Evolutionary conservation across 2,329 filamentous ascomycete genomes (phyloP).

Genomic region (Escovopsis weberi): DNA sequence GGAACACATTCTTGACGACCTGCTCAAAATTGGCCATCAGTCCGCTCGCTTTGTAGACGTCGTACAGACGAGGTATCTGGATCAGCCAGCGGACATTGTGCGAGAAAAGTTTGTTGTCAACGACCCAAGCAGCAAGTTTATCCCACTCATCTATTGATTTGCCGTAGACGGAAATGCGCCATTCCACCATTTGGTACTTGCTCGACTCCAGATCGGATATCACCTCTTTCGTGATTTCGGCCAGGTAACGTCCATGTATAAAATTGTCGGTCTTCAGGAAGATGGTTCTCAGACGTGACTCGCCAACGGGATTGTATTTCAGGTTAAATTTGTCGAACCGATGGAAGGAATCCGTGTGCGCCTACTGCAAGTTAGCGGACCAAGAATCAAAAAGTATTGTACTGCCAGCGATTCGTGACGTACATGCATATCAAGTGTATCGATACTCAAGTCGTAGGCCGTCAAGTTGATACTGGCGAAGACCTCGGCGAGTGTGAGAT

Average conservation of each 20-base stretch:
- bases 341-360: conserved; percentile 95
- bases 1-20: conserved; percentile 80
- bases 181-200: conserved; percentile 99
- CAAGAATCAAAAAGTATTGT: not conserved
- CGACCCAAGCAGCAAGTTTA: conserved; percentile 94
- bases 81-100: conserved; percentile 97
- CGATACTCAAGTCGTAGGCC: conserved; percentile 93
- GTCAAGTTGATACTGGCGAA: conserved; percentile 97
- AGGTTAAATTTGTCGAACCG: conserved; percentile 99
- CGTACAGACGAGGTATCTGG: conserved; percentile 85
- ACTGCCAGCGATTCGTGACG: conserved; percentile 18
- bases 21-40: conserved; percentile 85
- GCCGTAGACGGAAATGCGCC: conserved; percentile 96
- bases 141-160: conserved; percentile 91
- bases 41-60: conserved; percentile 82
- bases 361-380: conserved; percentile 30
- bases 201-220: conserved; percentile 94
- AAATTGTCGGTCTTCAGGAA: conserved; percentile 98
- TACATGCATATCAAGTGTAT: conserved; percentile 97
- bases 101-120: conserved; percentile 96
- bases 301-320: conserved; percentile 95
- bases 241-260: conserved; percentile 87
- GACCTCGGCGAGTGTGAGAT: conserved; percentile 81
- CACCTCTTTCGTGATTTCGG: conserved; percentile 96
- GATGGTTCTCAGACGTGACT: conserved; percentile 91